Conservation (phyloP, 2,329 filamentous ascomycete genomes). For the Canariomyces notabilis region DNA sequence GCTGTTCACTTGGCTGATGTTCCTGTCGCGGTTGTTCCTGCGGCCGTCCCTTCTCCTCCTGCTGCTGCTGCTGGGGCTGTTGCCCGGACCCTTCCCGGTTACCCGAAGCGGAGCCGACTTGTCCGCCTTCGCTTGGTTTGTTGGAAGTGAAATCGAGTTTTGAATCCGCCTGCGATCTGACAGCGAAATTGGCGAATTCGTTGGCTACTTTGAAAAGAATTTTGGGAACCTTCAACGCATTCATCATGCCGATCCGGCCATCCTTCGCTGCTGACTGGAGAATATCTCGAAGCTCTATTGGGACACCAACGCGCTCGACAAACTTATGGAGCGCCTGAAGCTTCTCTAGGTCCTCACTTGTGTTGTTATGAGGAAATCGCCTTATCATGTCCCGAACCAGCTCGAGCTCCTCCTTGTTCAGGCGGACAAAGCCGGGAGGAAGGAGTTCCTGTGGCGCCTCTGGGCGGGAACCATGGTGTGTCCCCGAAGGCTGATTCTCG, state of each 20-base stretch:
- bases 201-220: conserved; percentile 53
- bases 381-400: conserved; percentile 56
- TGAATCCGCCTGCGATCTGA: conserved; percentile 15
- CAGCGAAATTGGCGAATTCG: conserved; percentile 28
- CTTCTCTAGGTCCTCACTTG: conserved; percentile 47
- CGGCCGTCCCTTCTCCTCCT: conserved; percentile 21
- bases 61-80: conserved; percentile 9
- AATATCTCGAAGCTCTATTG: conserved; percentile 59
- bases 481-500: conserved; percentile 10
- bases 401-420: conserved; percentile 43
- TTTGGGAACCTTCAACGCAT: conserved; percentile 55
- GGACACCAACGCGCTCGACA: conserved; percentile 65
- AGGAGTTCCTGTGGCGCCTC: conserved; percentile 28
- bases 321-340: conserved; percentile 56
- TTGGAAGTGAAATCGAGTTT: conserved; percentile 24
- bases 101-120: conserved; percentile 21
- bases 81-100: conserved; percentile 20
- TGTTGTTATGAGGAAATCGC: conserved; percentile 51
- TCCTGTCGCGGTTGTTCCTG: conserved; percentile 20
- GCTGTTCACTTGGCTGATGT: too few relatives aligned
- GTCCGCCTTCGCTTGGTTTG: conserved; percentile 17
- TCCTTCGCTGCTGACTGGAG: conserved; percentile 56
- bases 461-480: conserved; percentile 5
- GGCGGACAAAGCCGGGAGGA: conserved; percentile 43
- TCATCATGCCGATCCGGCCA: conserved; percentile 34